Evolutionary conservation across 495 filamentous ascomycete genomes (phyloP).

Genomic region (Aspergillus affinis): DNA sequence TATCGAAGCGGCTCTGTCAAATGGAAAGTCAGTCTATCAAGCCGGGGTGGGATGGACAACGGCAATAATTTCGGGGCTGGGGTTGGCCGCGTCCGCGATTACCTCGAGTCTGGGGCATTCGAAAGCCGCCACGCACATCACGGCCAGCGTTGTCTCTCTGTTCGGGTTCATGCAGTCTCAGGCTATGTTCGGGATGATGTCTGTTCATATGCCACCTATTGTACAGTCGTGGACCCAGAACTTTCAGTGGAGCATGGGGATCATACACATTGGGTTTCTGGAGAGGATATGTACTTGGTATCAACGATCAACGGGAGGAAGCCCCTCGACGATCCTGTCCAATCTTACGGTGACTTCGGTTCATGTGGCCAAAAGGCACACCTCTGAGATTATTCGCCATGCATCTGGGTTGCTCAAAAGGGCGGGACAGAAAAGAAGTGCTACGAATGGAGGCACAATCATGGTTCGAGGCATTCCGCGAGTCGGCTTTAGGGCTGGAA

Average conservation of each 20-base stretch:
- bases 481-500: slow-evolving; percentile 79
- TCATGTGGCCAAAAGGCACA: slow-evolving; percentile 32
- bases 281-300: slow-evolving; percentile 92
- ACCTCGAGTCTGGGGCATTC: slow-evolving; percentile 79
- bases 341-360: slow-evolving; percentile 61
- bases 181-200: slow-evolving; percentile 85
- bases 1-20: slow-evolving; percentile 83
- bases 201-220: slow-evolving; percentile 79
- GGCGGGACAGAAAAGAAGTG: slow-evolving; percentile 38
- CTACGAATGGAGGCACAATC: slow-evolving; percentile 61
- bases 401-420: slow-evolving; percentile 35
- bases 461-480: slow-evolving; percentile 71
- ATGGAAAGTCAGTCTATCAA: slow-evolving; percentile 88
- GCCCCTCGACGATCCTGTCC: slow-evolving; percentile 73
- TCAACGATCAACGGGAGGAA: slow-evolving; percentile 88
- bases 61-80: slow-evolving; percentile 79
- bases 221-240: slow-evolving; percentile 95
- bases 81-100: slow-evolving; percentile 75
- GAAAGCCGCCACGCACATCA: slow-evolving; percentile 94
- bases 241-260: slow-evolving; percentile 97
- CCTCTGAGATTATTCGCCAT: neutral
- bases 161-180: slow-evolving; percentile 96
- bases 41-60: slow-evolving; percentile 85
- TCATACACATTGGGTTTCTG: slow-evolving; percentile 83
- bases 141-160: slow-evolving; percentile 83